Evolutionary conservation across 2,329 filamentous ascomycete species (phyloP), one percentile per base, ranked within the genome.

Genomic region (Sclerotinia trifoliorum): DNA sequence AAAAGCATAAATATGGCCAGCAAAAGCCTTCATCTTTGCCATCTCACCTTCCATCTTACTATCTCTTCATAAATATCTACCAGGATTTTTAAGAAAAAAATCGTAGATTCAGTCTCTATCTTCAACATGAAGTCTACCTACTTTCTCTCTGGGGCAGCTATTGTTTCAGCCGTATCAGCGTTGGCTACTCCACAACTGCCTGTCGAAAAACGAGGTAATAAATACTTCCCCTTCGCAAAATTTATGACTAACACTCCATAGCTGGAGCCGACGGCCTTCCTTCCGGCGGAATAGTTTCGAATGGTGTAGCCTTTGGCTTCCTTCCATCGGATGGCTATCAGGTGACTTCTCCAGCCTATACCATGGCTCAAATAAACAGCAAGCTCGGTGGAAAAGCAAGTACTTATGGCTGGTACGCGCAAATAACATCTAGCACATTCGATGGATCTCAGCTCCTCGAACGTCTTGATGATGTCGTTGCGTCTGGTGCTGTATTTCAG

Each of bases 231-330:
- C 13, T 35, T 15, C 17, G 17, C n/a, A 42, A 24, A 35, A 35
- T 13, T 62, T 48, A 46, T 62, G n/a, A 32, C 46, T 67, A 46
- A 62, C 15, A 4, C 5, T n/a, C 10, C 24, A 15, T 29, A 64
- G 39, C 57, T 32, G 21, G 5, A 46, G 26, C 42, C 13, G 32
- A 66, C 29, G 68, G 51, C 6, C 68, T 67, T 26, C 64, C 68
- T 39, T 42, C 64, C 2, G 63, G 15, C 3, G 65, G 68, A n/a
- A 19, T 69, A 17, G 32, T 67, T 35, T 65, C 68, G 2, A 69
- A 69, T 19, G 68, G 68, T 32, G 68, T 69, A 49, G 68, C 64
- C 3, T 61, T 69, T 52, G 68, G 68, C 13, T 69, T 69, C 7
- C 49, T 67, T 49, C 68, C 68, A 44, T 69, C 68, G 32, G 64